These are phyloP conservation scores for Lentinula novae-zelandiae DNA, from an alignment of 1,284 basidiomycete species.

Conservation along the genomic window DNA sequence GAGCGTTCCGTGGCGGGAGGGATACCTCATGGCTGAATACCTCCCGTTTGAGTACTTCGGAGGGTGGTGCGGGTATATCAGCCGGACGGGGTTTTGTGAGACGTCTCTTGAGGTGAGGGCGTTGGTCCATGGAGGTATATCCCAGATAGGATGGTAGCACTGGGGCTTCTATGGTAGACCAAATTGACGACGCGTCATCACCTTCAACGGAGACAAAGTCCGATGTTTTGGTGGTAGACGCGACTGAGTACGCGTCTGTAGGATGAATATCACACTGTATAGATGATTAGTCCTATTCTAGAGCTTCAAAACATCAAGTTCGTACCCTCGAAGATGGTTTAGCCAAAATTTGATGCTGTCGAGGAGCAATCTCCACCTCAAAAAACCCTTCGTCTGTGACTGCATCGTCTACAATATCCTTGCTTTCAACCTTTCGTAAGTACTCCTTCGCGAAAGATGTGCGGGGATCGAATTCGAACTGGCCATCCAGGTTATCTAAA, in stretches of 20 bases:
- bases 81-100: conserved; percentile 14
- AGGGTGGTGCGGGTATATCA: conserved; percentile 11
- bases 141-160: not conserved
- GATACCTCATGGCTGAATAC: conserved; percentile 14
- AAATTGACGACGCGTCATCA: conserved; percentile 13
- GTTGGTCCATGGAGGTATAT: conserved; percentile 1
- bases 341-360: not conserved
- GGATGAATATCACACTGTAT: conserved; percentile 15
- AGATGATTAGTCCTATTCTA: conserved; percentile 6
- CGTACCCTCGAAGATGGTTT: conserved; percentile 2
- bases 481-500: conserved; percentile 23
- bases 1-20: not conserved
- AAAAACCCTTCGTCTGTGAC: conserved; percentile 16
- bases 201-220: conserved; percentile 21
- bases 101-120: conserved; percentile 1
- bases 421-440: not conserved
- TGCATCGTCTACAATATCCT: conserved; percentile 12
- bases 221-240: conserved; percentile 23
- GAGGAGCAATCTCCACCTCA: conserved; percentile 8
- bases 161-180: conserved; percentile 11
- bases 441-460: conserved; percentile 23
- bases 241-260: conserved; percentile 9
- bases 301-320: conserved; percentile 10
- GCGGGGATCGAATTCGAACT: conserved; percentile 26
- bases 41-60: conserved; percentile 12